Evolutionary conservation across 192 early-diverging fungal species (phyloP).

Genomic region (Coemansia sp.): DNA sequence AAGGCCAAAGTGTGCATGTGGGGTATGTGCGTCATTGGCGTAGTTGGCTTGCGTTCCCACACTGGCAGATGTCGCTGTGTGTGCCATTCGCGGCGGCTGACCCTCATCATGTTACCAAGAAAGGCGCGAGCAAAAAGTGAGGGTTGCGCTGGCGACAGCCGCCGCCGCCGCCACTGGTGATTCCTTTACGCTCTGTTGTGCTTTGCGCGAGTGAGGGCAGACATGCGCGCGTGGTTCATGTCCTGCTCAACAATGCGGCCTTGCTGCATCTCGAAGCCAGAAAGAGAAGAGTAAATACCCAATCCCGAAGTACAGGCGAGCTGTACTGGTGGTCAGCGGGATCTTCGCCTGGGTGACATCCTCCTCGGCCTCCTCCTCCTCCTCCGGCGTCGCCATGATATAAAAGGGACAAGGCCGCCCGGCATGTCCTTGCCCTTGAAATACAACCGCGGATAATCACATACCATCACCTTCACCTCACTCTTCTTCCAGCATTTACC

Average conservation of each 20-base stretch:
- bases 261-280: neutral
- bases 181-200: slow-evolving; percentile 2
- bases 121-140: neutral
- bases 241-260: neutral
- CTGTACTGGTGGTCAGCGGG: neutral
- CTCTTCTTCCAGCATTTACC: neutral
- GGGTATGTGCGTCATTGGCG: slow-evolving; percentile 1
- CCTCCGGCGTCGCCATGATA: neutral
- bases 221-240: neutral
- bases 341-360: neutral
- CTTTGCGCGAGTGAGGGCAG: neutral
- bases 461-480: neutral
- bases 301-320: neutral
- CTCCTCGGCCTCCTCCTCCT: too few relatives aligned
- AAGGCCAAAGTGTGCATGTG: neutral
- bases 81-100: neutral
- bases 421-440: neutral
- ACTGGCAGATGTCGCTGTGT: neutral
- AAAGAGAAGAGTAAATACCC: neutral
- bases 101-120: neutral
- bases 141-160: neutral
- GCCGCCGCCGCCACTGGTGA: neutral
- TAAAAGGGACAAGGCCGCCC: neutral
- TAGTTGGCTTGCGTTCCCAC: neutral
- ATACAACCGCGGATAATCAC: neutral